Base-by-base conservation (phyloP, 164 flowering plant genomes). In the Houttuynia cordata region DNA sequence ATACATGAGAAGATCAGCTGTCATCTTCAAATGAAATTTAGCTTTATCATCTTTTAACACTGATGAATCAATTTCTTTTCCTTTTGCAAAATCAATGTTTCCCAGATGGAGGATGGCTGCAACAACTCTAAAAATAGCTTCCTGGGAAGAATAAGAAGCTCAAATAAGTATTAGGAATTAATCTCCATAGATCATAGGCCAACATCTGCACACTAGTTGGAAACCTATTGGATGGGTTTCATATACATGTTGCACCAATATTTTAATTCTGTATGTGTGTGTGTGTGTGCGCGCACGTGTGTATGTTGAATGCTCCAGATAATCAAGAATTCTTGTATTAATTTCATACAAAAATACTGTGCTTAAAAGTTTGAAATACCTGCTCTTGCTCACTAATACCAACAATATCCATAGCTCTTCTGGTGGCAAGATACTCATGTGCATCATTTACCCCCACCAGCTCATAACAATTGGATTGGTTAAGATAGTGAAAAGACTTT, bases 41-140 rank as follows among this genome's bases (percentile, higher is more conserved):
- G 94, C 75, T 62, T 72, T 68, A 1, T 89, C 88, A 63, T 87
- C 90, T 73, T 80, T 82, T 24, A 75, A 56, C 60, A 73, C 75
- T 30, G 97, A 77, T 66, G 91, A 80, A 73, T 89, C 96, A 61
- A 57, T 61, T 51, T 87, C 94, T 64, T 82, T 77, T 30, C 82
- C 89, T 69, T 77, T 79, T 0, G 79, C 70, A 79, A 89, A 88
- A 34, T 79, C 79, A 64, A 88, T 69, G 67, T 88, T 88, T 19
- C 96, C 92, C 56, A 88, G 80, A 79, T 89, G 96, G 66, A 89
- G 89, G 73, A 89, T 83, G 45, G 96, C 86, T 62, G 96, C 96
- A 67, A 89, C 79, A 59, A 85, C 83, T 74, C 85, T 77, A 63
- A 89, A 86, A 70, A 89, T 85, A 59, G 94, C 89, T 47, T 89